These are phyloP conservation scores for Drechslerella stenobrocha DNA, from an alignment of 2,329 filamentous ascomycete genomes.

Conservation along the genomic window DNA sequence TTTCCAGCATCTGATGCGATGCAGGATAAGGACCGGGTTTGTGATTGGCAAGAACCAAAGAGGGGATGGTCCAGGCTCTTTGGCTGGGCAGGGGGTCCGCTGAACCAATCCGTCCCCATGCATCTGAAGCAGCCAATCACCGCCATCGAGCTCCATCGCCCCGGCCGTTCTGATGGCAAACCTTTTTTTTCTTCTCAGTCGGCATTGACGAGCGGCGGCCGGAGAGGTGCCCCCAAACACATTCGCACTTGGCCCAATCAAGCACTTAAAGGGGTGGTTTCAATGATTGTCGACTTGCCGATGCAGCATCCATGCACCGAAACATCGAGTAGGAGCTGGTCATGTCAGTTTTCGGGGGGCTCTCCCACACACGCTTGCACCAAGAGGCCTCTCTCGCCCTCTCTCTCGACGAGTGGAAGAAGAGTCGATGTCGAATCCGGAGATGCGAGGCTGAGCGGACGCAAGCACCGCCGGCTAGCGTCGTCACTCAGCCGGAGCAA, in stretches of 20 bases:
- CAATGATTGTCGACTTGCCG: too few species aligned
- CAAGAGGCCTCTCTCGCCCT: background rate
- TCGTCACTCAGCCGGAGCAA: slow-evolving; percentile 5
- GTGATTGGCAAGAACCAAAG: slow-evolving; percentile 41
- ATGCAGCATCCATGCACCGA: slow-evolving; percentile 29
- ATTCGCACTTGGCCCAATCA: slow-evolving; percentile 35
- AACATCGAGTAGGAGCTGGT: slow-evolving; percentile 33
- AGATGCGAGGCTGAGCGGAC: slow-evolving; percentile 8
- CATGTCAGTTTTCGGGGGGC: slow-evolving; percentile 2
- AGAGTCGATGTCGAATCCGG: slow-evolving; percentile 4
- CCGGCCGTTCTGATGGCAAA: slow-evolving; percentile 38
- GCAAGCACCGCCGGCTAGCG: background rate
- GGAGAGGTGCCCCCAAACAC: slow-evolving; percentile 11
- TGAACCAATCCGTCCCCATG: slow-evolving; percentile 39
- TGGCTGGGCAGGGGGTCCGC: slow-evolving; percentile 40
- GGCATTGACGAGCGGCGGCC: slow-evolving; percentile 35
- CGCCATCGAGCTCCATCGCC: slow-evolving; percentile 27
- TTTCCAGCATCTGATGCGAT: slow-evolving; percentile 28
- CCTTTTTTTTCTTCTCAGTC: slow-evolving; percentile 28
- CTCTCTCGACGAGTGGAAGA: background rate
- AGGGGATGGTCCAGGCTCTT: slow-evolving; percentile 45
- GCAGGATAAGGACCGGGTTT: slow-evolving; percentile 46
- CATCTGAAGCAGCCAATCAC: slow-evolving; percentile 30
- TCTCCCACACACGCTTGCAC: too few species aligned
- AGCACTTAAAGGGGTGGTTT: slow-evolving; percentile 36